phyloP scores from a whole-genome alignment of 2,329 filamentous ascomycete genomes.

The Leptodontidium sp. region DNA sequence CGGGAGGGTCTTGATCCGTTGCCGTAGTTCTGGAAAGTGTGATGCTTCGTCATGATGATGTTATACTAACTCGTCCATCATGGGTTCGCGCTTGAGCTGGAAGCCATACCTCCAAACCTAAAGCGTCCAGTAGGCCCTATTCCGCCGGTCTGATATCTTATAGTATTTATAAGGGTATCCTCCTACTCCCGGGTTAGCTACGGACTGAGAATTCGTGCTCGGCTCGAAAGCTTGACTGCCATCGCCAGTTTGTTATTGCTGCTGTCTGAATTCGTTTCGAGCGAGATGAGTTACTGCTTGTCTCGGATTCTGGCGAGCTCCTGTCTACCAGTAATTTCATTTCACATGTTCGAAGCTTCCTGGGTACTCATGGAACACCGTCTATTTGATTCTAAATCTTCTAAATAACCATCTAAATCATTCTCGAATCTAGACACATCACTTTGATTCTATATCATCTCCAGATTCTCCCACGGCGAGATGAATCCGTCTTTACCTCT shows the following conservation, averaged over 20 bases:
- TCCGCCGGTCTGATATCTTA: not conserved
- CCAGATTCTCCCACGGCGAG: not conserved
- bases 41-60: not conserved
- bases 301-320: no score
- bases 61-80: not conserved
- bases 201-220: not conserved
- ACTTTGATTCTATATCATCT: not conserved
- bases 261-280: not conserved
- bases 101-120: not conserved
- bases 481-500: not conserved
- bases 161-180: not conserved
- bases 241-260: not conserved
- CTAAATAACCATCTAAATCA: not conserved
- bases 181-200: no score
- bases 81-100: not conserved
- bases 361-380: not conserved
- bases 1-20: not conserved
- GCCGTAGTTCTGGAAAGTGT: not conserved
- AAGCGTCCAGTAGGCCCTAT: no score
- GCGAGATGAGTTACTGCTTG: not conserved
- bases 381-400: not conserved
- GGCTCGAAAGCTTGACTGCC: not conserved
- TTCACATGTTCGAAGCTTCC: not conserved
- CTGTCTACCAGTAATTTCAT: no score
- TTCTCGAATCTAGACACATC: not conserved